Percentiles rank a stretch among this genome's conserved stretches.
These are phyloP conservation scores for Dipteronia dyeriana DNA, from an alignment of 345 rosid species.

Conservation along the genomic window DNA sequence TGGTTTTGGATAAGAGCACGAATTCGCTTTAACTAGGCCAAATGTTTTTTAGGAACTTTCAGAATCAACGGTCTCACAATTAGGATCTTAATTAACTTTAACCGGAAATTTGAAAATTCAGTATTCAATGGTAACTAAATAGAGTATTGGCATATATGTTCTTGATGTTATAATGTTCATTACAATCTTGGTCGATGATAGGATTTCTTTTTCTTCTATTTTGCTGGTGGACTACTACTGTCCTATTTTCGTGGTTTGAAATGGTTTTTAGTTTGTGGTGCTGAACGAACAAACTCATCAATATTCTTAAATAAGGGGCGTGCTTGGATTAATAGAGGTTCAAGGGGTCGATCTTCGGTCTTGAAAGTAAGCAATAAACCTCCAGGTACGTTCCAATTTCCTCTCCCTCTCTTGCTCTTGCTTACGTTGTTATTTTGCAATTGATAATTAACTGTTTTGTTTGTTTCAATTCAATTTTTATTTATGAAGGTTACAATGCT, in stretches of 20 bases:
- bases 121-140: neutral
- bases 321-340: conserved; percentile 72
- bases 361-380: conserved; percentile 67
- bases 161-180: neutral
- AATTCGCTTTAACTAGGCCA: neutral
- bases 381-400: conserved; percentile 47
- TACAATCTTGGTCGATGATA: neutral
- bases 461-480: conserved; percentile 5
- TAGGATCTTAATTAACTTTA: neutral
- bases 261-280: neutral
- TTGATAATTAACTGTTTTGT: neutral
- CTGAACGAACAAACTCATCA: neutral
- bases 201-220: too few species aligned
- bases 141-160: conserved; percentile 7
- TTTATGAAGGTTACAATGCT: conserved; percentile 58
- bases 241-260: neutral
- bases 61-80: neutral
- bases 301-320: conserved; percentile 48
- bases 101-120: neutral
- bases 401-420: neutral
- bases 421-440: neutral
- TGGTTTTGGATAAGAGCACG: conserved; percentile 5
- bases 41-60: neutral
- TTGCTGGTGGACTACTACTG: neutral
- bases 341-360: conserved; percentile 55